Percentiles rank a stretch among this genome's conserved stretches.
phyloP scores from a whole-genome alignment of 495 filamentous ascomycete species.

The Apiosordaria backusii region DNA sequence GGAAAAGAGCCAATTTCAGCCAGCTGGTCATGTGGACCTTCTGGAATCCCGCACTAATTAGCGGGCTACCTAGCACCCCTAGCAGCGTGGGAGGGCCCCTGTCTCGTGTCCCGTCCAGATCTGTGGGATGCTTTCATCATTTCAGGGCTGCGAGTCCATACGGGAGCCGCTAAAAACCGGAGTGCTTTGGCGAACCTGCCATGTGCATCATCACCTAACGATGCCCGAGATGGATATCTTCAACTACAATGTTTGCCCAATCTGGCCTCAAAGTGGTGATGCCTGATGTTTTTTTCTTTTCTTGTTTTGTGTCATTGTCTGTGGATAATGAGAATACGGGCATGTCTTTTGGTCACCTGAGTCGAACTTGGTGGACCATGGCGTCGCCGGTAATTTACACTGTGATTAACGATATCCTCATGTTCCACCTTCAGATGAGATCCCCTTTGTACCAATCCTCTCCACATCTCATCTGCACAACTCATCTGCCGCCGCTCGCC shows the following conservation, averaged over 20 bases:
- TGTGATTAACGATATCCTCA: not conserved
- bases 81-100: not conserved
- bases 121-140: not conserved
- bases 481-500: constrained; percentile 1
- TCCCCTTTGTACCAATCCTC: not conserved
- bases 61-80: not conserved
- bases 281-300: not conserved
- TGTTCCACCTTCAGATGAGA: not conserved
- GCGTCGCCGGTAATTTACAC: not conserved
- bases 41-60: constrained; percentile 2
- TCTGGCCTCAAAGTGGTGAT: not conserved
- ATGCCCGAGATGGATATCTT: not conserved
- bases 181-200: not conserved
- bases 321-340: not conserved
- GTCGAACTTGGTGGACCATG: not conserved
- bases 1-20: constrained; percentile 2
- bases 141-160: not conserved
- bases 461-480: not conserved
- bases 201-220: constrained; percentile 1
- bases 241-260: not conserved
- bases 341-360: not conserved
- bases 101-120: not conserved
- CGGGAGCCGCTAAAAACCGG: not conserved
- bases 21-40: constrained; percentile 4
- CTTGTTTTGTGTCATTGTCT: not conserved